phyloP scores from a whole-genome alignment of 192 early-diverging fungal genomes.

The Entomortierella parvispora region DNA sequence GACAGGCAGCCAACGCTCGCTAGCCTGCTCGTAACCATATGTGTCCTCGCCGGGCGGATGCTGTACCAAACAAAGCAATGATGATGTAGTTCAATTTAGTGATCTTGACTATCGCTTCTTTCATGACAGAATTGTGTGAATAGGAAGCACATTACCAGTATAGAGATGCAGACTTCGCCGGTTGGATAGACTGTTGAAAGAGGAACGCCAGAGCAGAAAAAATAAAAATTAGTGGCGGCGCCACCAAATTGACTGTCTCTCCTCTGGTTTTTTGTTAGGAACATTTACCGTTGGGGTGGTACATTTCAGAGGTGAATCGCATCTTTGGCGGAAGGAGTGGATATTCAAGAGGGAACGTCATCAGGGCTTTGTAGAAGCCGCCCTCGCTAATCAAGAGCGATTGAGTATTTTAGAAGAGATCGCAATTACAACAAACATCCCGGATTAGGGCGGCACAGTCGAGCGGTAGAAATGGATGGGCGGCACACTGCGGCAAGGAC shows the following conservation, averaged over 20 bases:
- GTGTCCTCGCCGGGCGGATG: slow-evolving; percentile 85
- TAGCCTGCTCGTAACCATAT: slow-evolving; percentile 90
- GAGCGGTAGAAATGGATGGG: no score
- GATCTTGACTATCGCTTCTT: not conserved
- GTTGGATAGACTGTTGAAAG: slow-evolving; percentile 73
- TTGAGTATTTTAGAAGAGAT: not conserved
- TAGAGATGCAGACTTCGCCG: slow-evolving; percentile 97
- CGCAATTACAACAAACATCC: not conserved
- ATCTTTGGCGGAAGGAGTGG: slow-evolving; percentile 91
- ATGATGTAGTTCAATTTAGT: not conserved
- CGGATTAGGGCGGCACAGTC: not conserved
- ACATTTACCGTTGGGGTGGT: slow-evolving; percentile 92
- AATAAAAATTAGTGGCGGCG: no score
- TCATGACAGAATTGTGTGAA: no score
- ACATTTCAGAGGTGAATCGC: slow-evolving; percentile 84
- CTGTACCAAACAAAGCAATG: slow-evolving; percentile 13
- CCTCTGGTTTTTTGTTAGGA: not conserved
- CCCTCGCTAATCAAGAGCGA: slow-evolving; percentile 74
- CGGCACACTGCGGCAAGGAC: no score
- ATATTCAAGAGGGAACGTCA: slow-evolving; percentile 80
- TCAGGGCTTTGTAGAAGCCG: slow-evolving; percentile 89
- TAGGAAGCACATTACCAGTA: no score
- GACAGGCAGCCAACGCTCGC: slow-evolving; percentile 93
- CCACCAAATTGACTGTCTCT: not conserved
- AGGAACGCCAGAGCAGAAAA: not conserved